Conservation (phyloP, 2,329 filamentous ascomycete genomes). For the Neoarthrinium moseri region DNA sequence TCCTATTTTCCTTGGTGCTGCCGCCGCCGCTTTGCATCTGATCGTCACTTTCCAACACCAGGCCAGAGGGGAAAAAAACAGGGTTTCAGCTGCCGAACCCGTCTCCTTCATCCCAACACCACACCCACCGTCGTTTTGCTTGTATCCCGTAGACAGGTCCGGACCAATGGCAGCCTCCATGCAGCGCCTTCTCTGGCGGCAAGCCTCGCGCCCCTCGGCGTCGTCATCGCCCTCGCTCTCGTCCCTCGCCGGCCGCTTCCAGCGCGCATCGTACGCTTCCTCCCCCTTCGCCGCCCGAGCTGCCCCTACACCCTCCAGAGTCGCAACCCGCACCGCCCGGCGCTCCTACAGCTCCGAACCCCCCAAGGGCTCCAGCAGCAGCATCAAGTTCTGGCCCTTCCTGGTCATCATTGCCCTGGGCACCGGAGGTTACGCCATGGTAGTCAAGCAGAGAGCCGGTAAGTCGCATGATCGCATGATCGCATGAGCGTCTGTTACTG, state of each 20-base stretch:
- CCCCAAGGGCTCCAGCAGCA: slow-evolving; percentile 29
- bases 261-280: slow-evolving; percentile 1
- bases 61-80: neutral
- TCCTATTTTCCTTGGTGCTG: neutral
- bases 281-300: slow-evolving; percentile 1
- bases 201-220: too few relatives aligned
- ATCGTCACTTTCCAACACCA: neutral
- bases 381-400: slow-evolving; percentile 60
- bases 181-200: slow-evolving; percentile 22
- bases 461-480: slow-evolving; percentile 18
- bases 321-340: slow-evolving; percentile 5
- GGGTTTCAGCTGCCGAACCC: slow-evolving; percentile 4
- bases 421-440: slow-evolving; percentile 46
- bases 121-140: neutral
- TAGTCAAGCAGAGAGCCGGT: slow-evolving; percentile 52
- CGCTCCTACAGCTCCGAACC: slow-evolving; percentile 42
- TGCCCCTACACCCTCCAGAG: slow-evolving; percentile 1
- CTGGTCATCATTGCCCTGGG: slow-evolving; percentile 47
- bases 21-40: neutral
- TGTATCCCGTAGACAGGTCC: neutral
- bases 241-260: slow-evolving; percentile 2
- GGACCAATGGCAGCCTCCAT: slow-evolving; percentile 19
- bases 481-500: neutral
- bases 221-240: slow-evolving; percentile 9
- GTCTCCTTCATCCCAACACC: neutral